Conservation (phyloP, 2,329 filamentous ascomycete species). For the Alternaria tenuissima region DNA sequence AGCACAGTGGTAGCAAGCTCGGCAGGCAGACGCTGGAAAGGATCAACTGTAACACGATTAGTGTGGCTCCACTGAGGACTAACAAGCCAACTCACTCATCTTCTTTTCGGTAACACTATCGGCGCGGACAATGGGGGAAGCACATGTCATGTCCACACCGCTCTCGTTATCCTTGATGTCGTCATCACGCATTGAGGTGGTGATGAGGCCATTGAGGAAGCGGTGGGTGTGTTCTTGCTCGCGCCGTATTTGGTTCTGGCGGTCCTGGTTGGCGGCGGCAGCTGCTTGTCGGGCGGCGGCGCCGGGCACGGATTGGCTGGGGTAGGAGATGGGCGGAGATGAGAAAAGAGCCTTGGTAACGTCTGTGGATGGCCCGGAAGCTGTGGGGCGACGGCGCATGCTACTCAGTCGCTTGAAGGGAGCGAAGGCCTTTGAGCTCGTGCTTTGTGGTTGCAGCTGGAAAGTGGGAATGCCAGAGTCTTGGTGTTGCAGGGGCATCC, state of each 20-base stretch:
- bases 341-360: constrained; percentile 20
- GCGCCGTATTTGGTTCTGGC: constrained; percentile 36
- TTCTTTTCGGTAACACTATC: constrained; percentile 46
- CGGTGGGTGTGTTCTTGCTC: constrained; percentile 46
- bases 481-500: constrained; percentile 40
- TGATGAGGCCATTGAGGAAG: constrained; percentile 40
- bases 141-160: constrained; percentile 50
- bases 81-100: constrained; percentile 39
- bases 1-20: constrained; percentile 68
- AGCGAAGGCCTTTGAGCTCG: constrained; percentile 34
- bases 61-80: not conserved
- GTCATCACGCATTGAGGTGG: constrained; percentile 23
- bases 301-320: constrained; percentile 28
- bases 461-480: constrained; percentile 43
- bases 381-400: constrained; percentile 42
- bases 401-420: constrained; percentile 41
- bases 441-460: constrained; percentile 18
- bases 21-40: constrained; percentile 62
- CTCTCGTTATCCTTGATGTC: constrained; percentile 50
- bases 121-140: constrained; percentile 42
- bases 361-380: constrained; percentile 39
- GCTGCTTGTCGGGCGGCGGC: constrained; percentile 47
- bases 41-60: constrained; percentile 54
- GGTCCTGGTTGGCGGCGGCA: constrained; percentile 47
- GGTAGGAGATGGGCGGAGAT: constrained; percentile 30